Evolutionary conservation across 139 green algal species (phyloP).

Genomic region (Medakamo hakoo): DNA sequence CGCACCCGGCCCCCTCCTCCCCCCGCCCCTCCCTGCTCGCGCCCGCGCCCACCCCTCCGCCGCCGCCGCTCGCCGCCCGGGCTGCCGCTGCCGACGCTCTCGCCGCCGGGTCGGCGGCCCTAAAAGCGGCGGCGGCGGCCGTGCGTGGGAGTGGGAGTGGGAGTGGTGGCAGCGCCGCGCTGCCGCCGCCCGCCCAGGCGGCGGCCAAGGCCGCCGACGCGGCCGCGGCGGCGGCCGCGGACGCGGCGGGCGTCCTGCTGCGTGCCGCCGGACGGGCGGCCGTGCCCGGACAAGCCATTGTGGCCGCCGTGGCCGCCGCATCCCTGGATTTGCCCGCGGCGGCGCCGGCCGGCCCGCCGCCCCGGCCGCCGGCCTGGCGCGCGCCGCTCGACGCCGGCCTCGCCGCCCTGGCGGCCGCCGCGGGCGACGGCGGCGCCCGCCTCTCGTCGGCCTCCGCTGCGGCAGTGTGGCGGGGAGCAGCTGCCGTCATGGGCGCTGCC

Average conservation of each 20-base stretch:
- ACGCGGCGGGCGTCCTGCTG: neutral
- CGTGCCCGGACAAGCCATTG: neutral
- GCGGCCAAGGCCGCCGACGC: neutral
- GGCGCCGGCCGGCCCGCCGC: too few species aligned
- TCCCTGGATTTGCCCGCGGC: neutral
- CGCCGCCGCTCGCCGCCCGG: too few species aligned
- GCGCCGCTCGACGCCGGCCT: neutral
- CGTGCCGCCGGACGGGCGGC: too few species aligned
- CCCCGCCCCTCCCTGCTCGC: too few species aligned
- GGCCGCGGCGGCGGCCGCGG: too few species aligned
- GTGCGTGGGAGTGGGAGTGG: neutral
- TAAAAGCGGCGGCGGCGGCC: neutral
- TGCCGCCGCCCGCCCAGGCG: neutral
- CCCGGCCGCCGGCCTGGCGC: neutral
- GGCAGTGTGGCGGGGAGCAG: neutral
- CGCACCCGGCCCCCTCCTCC: too few species aligned
- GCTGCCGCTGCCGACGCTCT: too few species aligned
- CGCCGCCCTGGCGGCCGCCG: neutral
- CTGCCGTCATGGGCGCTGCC: neutral
- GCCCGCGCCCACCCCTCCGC: too few species aligned
- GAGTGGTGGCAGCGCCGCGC: too few species aligned
- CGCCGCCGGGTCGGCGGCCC: too few species aligned
- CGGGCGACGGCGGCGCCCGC: too few species aligned
- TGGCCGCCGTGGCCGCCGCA: too few species aligned
- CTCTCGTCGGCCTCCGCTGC: neutral